A percentile compares a stretch with the other conserved stretches of the same genome.
These are phyloP conservation scores for Lithocarpus polystachyus DNA, from an alignment of 306 rosid genomes.

Conservation along the genomic window DNA sequence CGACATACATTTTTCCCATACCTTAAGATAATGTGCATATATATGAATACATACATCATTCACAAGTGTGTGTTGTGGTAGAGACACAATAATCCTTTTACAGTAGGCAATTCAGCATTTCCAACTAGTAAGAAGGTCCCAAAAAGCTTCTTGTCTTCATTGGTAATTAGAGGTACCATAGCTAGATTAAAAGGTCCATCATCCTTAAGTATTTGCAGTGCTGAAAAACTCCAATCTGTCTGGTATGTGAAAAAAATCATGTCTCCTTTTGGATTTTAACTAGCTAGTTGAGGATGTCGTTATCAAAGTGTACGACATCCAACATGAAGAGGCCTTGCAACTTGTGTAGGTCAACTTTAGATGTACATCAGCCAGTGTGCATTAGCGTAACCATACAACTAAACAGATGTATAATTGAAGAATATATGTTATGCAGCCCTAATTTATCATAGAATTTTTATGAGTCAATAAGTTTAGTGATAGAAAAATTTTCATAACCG, in stretches of 20 bases:
- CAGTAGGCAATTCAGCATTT: conserved; percentile 57
- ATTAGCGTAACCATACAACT: conserved; percentile 27
- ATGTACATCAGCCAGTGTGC: not conserved
- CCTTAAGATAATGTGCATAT: not conserved
- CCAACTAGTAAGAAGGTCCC: conserved; percentile 85
- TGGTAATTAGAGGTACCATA: too few relatives aligned
- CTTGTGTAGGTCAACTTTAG: conserved; percentile 23
- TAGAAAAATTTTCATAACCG: too few relatives aligned
- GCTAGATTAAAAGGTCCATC: too few relatives aligned
- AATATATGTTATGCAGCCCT: conserved; percentile 11
- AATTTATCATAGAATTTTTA: conserved; percentile 12
- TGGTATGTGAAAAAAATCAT: not conserved
- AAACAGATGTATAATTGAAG: not conserved
- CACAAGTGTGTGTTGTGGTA: not conserved
- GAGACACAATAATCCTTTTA: conserved; percentile 64
- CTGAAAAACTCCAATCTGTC: too few relatives aligned
- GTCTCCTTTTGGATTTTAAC: not conserved
- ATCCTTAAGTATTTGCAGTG: too few relatives aligned
- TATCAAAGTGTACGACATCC: conserved; percentile 71
- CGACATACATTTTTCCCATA: not conserved
- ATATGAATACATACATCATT: not conserved
- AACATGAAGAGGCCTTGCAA: conserved; percentile 76
- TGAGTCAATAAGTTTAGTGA: not conserved
- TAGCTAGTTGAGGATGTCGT: conserved; percentile 84
- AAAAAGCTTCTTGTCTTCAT: conserved; percentile 60